Evolutionary conservation across 1,139 yeast species (phyloP), one percentile per base, ranked within the genome.

Genomic region (Kluyveromyces marxianus): DNA sequence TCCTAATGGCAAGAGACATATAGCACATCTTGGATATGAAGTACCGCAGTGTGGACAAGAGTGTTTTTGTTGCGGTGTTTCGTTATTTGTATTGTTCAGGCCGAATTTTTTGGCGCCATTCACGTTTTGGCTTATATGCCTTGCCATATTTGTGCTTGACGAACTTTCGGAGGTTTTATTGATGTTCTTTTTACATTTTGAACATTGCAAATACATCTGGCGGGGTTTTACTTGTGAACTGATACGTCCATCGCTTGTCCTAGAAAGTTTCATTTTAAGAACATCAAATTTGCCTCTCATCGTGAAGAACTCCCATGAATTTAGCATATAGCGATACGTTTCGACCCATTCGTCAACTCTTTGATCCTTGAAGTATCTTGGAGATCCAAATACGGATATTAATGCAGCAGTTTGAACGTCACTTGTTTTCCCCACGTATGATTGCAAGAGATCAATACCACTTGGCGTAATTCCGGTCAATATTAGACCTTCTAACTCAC

Each of bases 401-500:
- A 90, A 67, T 0, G 96, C 83, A 0, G 96, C 97, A 0, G 96
- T 89, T 65, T 92, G 98, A 2, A 90, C 86, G 63, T 92, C 98
- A 49, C 89, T 79, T 0, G 96, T 87, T 55, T 92, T 74, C 60
- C 89, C 94, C 37, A 90, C 95, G 64, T 85, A 92, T 2, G 89
- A 78, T 63, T 90, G 97, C 33, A 92, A 65, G 42, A 92, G 71
- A 59, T 87, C 87, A 28, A 88, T 77, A 0, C 96, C 95, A 47
- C 77, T 70, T 0, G 89, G 87, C 0, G 97, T 89, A 25, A 92
- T 75, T 28, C 98, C 98, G 0, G 97, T 90, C 43, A 92, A 68
- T 28, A 89, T 81, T 38, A 92, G 71, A 0, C 97, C 97, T 65
- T 92, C 98, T 28, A 92, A 69, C 54, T 90, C 96, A 4, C 98